Conservation (phyloP, 2,329 filamentous ascomycete species). For the Fusarium sp. region DNA sequence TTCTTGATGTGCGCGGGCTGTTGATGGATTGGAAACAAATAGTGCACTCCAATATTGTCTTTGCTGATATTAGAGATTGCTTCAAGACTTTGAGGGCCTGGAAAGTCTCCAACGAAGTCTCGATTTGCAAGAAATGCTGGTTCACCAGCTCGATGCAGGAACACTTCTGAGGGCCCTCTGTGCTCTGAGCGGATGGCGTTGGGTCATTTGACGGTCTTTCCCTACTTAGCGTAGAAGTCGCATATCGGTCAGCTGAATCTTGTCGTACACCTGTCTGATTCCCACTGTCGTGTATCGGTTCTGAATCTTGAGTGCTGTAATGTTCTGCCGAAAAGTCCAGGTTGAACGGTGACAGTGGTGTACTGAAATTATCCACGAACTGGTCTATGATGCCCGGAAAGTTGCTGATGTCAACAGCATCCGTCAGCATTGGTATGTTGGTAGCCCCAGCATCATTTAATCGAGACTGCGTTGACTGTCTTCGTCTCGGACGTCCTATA, state of each 20-base stretch:
- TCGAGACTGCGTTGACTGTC: constrained; percentile 2
- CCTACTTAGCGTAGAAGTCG: neutral
- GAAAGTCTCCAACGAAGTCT: constrained; percentile 18
- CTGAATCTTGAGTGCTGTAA: neutral
- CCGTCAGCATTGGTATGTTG: neutral
- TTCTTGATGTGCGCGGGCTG: constrained; percentile 14
- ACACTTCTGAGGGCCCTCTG: neutral
- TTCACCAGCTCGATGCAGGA: constrained; percentile 20
- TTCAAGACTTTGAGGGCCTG: constrained; percentile 24
- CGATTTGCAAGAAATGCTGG: constrained; percentile 17
- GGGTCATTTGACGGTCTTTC: neutral
- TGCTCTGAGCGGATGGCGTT: neutral
- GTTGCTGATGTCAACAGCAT: neutral
- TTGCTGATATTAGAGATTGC: constrained; percentile 7
- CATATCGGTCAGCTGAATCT: neutral
- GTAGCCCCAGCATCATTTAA: neutral
- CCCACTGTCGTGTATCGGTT: neutral
- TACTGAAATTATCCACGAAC: constrained; percentile 6
- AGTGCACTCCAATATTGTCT: constrained; percentile 5
- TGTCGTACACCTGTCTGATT: neutral
- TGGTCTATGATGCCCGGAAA: constrained; percentile 26
- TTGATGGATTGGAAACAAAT: constrained; percentile 24
- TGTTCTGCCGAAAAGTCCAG: constrained; percentile 8
- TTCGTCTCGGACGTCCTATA: constrained; percentile 12
- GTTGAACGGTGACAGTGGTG: constrained; percentile 2